Conservation (phyloP, 306 rosid species). For the Cicer pinnatifidum region DNA sequence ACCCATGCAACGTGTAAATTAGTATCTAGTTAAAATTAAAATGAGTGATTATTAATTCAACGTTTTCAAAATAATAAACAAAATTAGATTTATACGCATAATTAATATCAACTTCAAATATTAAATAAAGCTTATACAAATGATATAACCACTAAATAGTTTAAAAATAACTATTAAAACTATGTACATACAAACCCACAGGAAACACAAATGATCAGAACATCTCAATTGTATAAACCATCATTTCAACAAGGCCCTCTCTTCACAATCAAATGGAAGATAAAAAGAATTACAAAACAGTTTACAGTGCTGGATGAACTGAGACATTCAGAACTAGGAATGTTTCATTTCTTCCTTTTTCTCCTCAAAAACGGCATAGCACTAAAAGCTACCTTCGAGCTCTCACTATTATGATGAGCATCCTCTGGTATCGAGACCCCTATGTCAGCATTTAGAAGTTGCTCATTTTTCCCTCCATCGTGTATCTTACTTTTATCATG, state of each 20-base stretch:
- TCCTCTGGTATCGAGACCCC: constrained; percentile 44
- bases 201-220: background rate
- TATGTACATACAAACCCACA: background rate
- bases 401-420: constrained; percentile 35
- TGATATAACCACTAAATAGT: too few species aligned
- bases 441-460: constrained; percentile 35
- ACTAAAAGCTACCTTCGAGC: constrained; percentile 51
- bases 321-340: background rate
- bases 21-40: too few species aligned
- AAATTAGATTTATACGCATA: too few species aligned
- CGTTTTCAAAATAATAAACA: too few species aligned
- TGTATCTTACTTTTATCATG: constrained; percentile 32
- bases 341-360: constrained; percentile 58
- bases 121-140: too few species aligned
- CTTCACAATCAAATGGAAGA: constrained; percentile 3
- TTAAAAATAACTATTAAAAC: too few species aligned
- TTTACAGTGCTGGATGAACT: background rate
- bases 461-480: constrained; percentile 34
- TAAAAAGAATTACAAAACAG: background rate
- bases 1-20: fast-evolving
- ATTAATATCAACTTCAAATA: too few species aligned
- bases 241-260: background rate
- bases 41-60: too few species aligned
- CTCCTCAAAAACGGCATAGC: constrained; percentile 81
- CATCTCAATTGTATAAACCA: background rate